phyloP scores from a whole-genome alignment of 345 rosid species.

The Gossypium herbaceum region DNA sequence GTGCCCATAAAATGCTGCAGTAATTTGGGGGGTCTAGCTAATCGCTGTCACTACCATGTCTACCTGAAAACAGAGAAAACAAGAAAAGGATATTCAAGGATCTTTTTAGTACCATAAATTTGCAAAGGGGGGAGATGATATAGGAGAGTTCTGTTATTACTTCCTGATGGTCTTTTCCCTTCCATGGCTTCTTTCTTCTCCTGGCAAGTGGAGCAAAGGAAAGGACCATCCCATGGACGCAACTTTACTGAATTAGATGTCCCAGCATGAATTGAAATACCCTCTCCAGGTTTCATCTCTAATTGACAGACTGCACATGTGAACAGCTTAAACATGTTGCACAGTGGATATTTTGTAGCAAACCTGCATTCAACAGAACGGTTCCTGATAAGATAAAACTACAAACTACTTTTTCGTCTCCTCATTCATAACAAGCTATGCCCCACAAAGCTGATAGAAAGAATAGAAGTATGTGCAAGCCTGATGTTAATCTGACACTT shows the following conservation, averaged over 20 bases:
- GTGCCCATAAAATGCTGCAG: conserved; percentile 18
- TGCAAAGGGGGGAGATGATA: background rate
- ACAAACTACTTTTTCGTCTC: background rate
- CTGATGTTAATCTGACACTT: background rate
- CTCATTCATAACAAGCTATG: background rate
- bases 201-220: conserved; percentile 95
- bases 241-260: conserved; percentile 52
- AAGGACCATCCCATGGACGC: conserved; percentile 99
- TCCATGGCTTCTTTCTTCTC: conserved; percentile 98
- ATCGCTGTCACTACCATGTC: conserved; percentile 87
- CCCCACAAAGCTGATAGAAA: background rate
- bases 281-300: conserved; percentile 97
- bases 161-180: conserved; percentile 81
- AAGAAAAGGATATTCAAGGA: background rate
- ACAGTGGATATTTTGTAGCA: conserved; percentile 85
- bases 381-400: conserved; percentile 14
- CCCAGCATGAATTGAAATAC: conserved; percentile 83
- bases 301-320: conserved; percentile 98
- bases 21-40: conserved; percentile 38
- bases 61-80: conserved; percentile 45
- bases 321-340: conserved; percentile 97
- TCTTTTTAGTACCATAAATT: conserved; percentile 14
- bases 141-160: conserved; percentile 30
- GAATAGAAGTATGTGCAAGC: background rate
- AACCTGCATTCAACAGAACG: conserved; percentile 53